Conservation (phyloP, 1,139 yeast species). For the Debaryomyces nepalensis region DNA sequence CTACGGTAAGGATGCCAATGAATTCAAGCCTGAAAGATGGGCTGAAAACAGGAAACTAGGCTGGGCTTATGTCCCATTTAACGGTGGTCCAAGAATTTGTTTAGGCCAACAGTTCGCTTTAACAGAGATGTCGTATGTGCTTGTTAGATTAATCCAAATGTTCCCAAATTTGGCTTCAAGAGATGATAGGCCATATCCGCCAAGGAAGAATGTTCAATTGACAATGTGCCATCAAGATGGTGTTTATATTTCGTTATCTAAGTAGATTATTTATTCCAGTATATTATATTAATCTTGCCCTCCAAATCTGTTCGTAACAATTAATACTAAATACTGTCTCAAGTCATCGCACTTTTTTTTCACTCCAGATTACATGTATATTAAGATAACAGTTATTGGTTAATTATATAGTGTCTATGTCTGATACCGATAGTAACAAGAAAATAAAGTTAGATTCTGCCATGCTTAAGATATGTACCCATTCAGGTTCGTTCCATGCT, state of each 20-base stretch:
- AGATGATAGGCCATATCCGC: slow-evolving; percentile 28
- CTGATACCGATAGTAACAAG: slow-evolving; percentile 13
- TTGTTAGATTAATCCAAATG: slow-evolving; percentile 49
- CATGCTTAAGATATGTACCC: slow-evolving; percentile 74
- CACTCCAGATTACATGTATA: slow-evolving; percentile 4
- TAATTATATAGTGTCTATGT: slow-evolving; percentile 7
- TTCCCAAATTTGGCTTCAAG: slow-evolving; percentile 36
- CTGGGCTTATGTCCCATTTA: slow-evolving; percentile 62
- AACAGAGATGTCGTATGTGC: slow-evolving; percentile 56
- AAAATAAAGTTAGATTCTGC: slow-evolving; percentile 17
- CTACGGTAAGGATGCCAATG: slow-evolving; percentile 55
- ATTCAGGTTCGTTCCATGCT: slow-evolving; percentile 95
- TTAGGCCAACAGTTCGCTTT: slow-evolving; percentile 66
- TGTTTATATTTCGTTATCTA: slow-evolving; percentile 14
- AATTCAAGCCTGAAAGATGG: slow-evolving; percentile 59
- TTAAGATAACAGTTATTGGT: too few species aligned
- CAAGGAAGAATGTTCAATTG: slow-evolving; percentile 29
- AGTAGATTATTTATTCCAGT: too few species aligned
- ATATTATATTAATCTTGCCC: too few species aligned
- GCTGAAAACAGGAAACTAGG: slow-evolving; percentile 40
- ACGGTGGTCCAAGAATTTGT: slow-evolving; percentile 67
- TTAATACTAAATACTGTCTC: background rate
- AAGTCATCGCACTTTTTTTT: slow-evolving; percentile 7
- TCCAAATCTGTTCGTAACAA: too few species aligned
- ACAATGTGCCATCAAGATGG: slow-evolving; percentile 34